phyloP scores from a whole-genome alignment of 2,329 filamentous ascomycete species.

The Trichoderma endophyticum region DNA sequence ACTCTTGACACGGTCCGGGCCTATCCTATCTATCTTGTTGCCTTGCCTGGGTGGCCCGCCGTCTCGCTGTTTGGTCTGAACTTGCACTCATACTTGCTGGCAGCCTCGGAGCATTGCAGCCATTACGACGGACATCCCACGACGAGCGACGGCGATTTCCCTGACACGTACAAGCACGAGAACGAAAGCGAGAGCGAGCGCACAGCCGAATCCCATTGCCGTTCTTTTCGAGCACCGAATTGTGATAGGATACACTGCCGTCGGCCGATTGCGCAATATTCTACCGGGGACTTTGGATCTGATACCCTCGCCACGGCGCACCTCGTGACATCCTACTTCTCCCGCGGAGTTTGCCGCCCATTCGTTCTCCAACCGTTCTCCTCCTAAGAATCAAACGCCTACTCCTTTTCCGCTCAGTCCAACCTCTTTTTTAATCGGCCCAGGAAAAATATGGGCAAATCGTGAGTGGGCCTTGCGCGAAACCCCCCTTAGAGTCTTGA shows the following conservation, averaged over 20 bases:
- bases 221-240: neutral
- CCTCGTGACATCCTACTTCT: neutral
- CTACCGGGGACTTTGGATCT: neutral
- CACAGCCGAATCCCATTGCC: neutral
- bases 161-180: neutral
- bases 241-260: neutral
- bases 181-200: neutral
- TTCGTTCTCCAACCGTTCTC: neutral
- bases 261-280: conserved; percentile 5
- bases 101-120: neutral
- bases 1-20: neutral
- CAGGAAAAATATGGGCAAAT: conserved; percentile 16
- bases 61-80: neutral
- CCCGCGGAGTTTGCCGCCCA: neutral
- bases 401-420: neutral
- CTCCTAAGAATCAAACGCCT: neutral
- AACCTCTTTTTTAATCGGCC: neutral
- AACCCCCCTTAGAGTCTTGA: neutral
- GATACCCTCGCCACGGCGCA: neutral
- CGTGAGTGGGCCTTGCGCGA: conserved; percentile 15
- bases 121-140: neutral
- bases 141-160: neutral
- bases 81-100: conserved; percentile 6
- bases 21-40: neutral
- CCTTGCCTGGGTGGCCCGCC: neutral